Conservation (phyloP, 257 asterid genomes). For the Avicennia marina region DNA sequence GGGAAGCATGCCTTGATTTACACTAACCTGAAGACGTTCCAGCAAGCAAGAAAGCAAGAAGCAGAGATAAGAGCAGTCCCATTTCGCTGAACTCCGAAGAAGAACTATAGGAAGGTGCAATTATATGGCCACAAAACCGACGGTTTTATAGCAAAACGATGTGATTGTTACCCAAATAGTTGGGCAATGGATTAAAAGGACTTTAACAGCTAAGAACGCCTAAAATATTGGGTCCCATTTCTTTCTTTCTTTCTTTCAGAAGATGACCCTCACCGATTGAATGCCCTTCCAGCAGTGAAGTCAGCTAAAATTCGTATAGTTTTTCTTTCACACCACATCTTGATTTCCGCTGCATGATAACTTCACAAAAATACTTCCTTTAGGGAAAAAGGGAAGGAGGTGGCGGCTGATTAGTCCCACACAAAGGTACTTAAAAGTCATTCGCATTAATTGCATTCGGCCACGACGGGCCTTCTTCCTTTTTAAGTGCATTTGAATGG, state of each 20-base stretch:
- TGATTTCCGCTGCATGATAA: not conserved
- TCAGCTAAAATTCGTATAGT: no score
- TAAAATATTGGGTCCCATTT: conserved; percentile 31
- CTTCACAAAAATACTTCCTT: conserved; percentile 14
- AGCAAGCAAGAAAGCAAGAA: conserved; percentile 19
- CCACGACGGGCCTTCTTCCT: no score
- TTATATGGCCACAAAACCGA: not conserved
- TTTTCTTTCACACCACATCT: conserved; percentile 8
- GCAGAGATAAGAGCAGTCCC: conserved; percentile 15
- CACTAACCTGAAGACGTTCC: conserved; percentile 30
- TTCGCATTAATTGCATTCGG: conserved; percentile 23
- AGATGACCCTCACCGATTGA: conserved; percentile 10
- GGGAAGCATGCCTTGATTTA: conserved; percentile 29
- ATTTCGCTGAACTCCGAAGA: conserved; percentile 10
- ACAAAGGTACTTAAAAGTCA: conserved; percentile 12
- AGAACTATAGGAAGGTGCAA: conserved; percentile 8
- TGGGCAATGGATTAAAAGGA: no score
- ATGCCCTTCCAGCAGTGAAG: conserved; percentile 9
- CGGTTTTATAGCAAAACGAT: conserved; percentile 21
- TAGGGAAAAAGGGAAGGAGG: conserved; percentile 6
- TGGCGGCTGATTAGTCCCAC: conserved; percentile 27
- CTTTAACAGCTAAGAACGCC: no score
- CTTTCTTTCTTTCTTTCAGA: conserved; percentile 21
- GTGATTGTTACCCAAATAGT: not conserved
- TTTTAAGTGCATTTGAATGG: no score